Conservation (phyloP, 257 asterid species). For the Lithospermum erythrorhizon region DNA sequence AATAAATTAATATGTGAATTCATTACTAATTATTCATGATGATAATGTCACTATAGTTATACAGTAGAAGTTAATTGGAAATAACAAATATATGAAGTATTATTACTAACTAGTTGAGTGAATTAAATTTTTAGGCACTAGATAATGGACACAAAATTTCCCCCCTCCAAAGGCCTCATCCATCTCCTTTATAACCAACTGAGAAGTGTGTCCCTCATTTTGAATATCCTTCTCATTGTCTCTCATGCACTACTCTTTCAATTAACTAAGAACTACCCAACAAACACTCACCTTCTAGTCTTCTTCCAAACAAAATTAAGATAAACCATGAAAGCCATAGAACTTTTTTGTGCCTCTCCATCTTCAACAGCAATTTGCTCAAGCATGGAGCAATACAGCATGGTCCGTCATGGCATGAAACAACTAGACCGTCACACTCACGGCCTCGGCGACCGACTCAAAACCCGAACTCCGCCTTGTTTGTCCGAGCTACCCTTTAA, state of each 20-base stretch:
- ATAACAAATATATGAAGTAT: too few species aligned
- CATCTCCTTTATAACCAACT: background rate
- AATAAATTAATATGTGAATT: too few species aligned
- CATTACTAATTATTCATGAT: too few species aligned
- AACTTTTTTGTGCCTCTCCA: slow-evolving; percentile 70
- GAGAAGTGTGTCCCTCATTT: background rate
- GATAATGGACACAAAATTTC: too few species aligned
- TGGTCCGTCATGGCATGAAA: slow-evolving; percentile 35
- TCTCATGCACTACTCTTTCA: background rate
- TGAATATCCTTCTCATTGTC: background rate
- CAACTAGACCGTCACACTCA: slow-evolving; percentile 20
- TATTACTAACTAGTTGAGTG: too few species aligned
- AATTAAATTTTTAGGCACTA: too few species aligned
- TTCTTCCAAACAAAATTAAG: background rate
- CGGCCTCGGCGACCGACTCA: slow-evolving; percentile 21
- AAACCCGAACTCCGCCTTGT: slow-evolving; percentile 32
- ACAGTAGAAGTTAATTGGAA: too few species aligned
- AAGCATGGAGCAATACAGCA: slow-evolving; percentile 45
- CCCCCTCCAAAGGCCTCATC: background rate
- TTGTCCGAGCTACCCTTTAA: slow-evolving; percentile 52
- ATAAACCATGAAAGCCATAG: slow-evolving; percentile 52
- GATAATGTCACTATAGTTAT: too few species aligned
- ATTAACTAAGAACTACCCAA: background rate
- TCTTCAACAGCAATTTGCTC: slow-evolving; percentile 88
- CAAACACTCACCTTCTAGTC: background rate